Conservation (phyloP, 164 flowering plant genomes). For the Macadamia tetraphylla region DNA sequence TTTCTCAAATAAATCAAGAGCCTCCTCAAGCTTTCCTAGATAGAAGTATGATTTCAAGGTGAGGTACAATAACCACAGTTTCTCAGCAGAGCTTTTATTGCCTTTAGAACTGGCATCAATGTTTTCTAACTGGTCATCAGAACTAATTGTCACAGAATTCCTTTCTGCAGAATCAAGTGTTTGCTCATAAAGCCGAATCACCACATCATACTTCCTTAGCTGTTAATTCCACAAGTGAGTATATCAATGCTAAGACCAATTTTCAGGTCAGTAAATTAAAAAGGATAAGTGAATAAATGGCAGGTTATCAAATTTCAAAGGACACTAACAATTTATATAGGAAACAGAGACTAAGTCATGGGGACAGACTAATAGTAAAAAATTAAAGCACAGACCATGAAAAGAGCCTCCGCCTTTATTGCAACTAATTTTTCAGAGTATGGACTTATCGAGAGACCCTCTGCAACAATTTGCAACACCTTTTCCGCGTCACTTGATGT, state of each 20-base stretch:
- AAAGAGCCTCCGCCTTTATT: slow-evolving; percentile 83
- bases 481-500: slow-evolving; percentile 40
- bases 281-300: background rate
- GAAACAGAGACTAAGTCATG: too few relatives aligned
- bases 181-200: slow-evolving; percentile 68
- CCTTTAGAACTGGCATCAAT: slow-evolving; percentile 19
- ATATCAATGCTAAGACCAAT: background rate
- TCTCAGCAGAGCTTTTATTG: slow-evolving; percentile 22
- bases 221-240: slow-evolving; percentile 23
- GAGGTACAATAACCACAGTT: slow-evolving; percentile 59
- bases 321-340: too few relatives aligned
- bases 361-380: background rate
- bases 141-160: slow-evolving; percentile 27
- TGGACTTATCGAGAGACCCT: slow-evolving; percentile 60
- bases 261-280: background rate
- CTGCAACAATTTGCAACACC: slow-evolving; percentile 46
- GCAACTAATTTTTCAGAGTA: slow-evolving; percentile 65
- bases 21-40: slow-evolving; percentile 76
- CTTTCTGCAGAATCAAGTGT: slow-evolving; percentile 62
- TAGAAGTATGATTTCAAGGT: slow-evolving; percentile 62
- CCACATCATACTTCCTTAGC: slow-evolving; percentile 73
- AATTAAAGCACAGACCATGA: slow-evolving; percentile 42
- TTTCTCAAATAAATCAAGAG: slow-evolving; percentile 63
- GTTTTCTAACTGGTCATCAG: slow-evolving; percentile 12
- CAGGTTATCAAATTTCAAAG: background rate